Conservation (phyloP, 2,329 filamentous ascomycete species). For the Ceratocystis albifundus region DNA sequence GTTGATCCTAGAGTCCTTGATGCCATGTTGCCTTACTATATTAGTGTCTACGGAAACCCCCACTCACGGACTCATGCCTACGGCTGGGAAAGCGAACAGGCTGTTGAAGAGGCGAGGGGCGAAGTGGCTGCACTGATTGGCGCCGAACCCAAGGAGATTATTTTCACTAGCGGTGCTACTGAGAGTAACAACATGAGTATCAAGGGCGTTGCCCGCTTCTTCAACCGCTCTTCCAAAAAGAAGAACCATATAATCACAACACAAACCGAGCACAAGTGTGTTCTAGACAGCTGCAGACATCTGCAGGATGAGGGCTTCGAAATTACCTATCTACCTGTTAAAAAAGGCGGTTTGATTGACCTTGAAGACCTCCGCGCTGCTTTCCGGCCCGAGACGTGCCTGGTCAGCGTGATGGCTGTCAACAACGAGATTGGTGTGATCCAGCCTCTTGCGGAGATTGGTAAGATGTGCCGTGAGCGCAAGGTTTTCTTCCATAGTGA, state of each 20-base stretch:
- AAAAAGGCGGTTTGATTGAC: constrained; percentile 72
- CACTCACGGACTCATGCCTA: constrained; percentile 97
- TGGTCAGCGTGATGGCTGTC: constrained; percentile 97
- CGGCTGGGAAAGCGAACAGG: constrained; percentile 95
- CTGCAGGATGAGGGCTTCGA: constrained; percentile 94
- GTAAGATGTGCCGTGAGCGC: constrained; percentile 75
- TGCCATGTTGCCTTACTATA: constrained; percentile 90
- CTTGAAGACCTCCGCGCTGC: constrained; percentile 77
- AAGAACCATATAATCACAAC: constrained; percentile 96
- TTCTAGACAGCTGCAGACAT: constrained; percentile 92
- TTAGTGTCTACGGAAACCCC: constrained; percentile 89
- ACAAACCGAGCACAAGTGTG: constrained; percentile 98
- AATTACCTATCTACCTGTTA: constrained; percentile 90
- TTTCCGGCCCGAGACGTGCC: constrained; percentile 76
- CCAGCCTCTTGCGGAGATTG: constrained; percentile 87
- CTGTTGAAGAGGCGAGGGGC: constrained; percentile 72
- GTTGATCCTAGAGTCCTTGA: constrained; percentile 90
- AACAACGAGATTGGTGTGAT: constrained; percentile 99
- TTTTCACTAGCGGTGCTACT: constrained; percentile 95
- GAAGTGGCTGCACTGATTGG: constrained; percentile 81
- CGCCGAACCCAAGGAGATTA: constrained; percentile 93
- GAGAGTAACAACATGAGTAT: constrained; percentile 99
- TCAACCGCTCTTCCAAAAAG: constrained; percentile 87
- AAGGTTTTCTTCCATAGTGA: constrained; percentile 99
- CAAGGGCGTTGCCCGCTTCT: constrained; percentile 94